Conservation (phyloP, 306 rosid genomes). For the Inga oerstediana region DNA sequence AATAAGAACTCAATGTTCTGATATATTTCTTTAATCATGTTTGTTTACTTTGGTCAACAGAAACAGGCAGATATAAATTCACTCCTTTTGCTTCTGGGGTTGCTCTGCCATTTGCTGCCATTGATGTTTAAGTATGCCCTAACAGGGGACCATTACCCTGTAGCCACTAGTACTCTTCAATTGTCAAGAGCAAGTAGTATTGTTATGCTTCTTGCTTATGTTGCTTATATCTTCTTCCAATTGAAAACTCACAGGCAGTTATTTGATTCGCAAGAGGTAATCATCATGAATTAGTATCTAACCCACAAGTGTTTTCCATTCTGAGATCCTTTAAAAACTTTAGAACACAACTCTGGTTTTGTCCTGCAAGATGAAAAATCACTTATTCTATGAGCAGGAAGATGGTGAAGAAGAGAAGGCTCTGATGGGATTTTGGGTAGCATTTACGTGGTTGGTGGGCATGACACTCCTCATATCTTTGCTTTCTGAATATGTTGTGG, state of each 20-base stretch:
- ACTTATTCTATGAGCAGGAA: conserved; percentile 33
- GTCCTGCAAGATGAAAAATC: background rate
- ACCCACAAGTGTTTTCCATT: background rate
- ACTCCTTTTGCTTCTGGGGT: conserved; percentile 66
- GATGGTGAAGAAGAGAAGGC: conserved; percentile 65
- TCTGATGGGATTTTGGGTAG: conserved; percentile 82
- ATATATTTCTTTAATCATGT: background rate
- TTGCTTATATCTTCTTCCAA: conserved; percentile 80
- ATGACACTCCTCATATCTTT: conserved; percentile 81
- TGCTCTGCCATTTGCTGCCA: conserved; percentile 88
- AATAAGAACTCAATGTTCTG: background rate
- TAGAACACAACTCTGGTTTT: background rate
- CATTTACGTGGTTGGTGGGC: conserved; percentile 77
- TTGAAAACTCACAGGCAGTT: conserved; percentile 82
- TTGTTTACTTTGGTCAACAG: conserved; percentile 43
- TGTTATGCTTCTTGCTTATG: conserved; percentile 79
- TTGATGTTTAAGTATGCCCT: conserved; percentile 55
- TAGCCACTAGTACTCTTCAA: conserved; percentile 56
- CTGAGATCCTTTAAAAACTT: background rate
- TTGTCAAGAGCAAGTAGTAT: conserved; percentile 88
- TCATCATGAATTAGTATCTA: background rate
- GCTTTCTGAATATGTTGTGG: conserved; percentile 88
- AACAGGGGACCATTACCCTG: conserved; percentile 25
- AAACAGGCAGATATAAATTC: conserved; percentile 90
- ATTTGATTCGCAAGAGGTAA: conserved; percentile 75